Percentiles rank a stretch among this genome's conserved stretches.
These are phyloP conservation scores for Blepharisma stoltei DNA, from an alignment of 73 alveolate genomes.

Conservation along the genomic window DNA sequence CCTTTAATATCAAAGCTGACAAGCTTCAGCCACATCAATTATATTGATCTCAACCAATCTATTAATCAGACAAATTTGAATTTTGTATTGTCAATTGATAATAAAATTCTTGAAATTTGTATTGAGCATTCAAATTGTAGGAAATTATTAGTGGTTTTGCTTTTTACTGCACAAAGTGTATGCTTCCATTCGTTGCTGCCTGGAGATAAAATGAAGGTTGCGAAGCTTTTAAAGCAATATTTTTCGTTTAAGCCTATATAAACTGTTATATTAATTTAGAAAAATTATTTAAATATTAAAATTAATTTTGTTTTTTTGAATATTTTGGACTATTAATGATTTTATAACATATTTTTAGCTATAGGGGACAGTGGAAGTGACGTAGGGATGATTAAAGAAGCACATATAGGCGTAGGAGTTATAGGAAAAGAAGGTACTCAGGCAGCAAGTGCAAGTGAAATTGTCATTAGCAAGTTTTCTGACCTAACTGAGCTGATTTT, in stretches of 20 bases:
- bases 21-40: not conserved
- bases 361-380: conserved; percentile 14
- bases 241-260: conserved; percentile 12
- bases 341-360: too few relatives aligned
- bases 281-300: too few relatives aligned
- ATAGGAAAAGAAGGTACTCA: not conserved
- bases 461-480: not conserved
- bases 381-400: conserved; percentile 14
- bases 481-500: not conserved
- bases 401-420: conserved; percentile 11
- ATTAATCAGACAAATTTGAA: not conserved
- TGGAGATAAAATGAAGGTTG: not conserved
- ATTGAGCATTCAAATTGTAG: not conserved
- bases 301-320: too few relatives aligned
- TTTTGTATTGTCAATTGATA: conserved; percentile 4
- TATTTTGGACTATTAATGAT: too few relatives aligned
- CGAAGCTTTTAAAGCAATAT: not conserved
- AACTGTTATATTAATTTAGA: too few relatives aligned
- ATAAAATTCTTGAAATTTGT: not conserved
- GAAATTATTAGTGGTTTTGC: not conserved
- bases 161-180: conserved; percentile 21
- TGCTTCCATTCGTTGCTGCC: conserved; percentile 11
- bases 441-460: not conserved
- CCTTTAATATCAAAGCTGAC: conserved; percentile 1
- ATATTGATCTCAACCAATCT: not conserved